Base-by-base conservation (phyloP, 2,329 filamentous ascomycete species). In the Byssothecium circinans region DNA sequence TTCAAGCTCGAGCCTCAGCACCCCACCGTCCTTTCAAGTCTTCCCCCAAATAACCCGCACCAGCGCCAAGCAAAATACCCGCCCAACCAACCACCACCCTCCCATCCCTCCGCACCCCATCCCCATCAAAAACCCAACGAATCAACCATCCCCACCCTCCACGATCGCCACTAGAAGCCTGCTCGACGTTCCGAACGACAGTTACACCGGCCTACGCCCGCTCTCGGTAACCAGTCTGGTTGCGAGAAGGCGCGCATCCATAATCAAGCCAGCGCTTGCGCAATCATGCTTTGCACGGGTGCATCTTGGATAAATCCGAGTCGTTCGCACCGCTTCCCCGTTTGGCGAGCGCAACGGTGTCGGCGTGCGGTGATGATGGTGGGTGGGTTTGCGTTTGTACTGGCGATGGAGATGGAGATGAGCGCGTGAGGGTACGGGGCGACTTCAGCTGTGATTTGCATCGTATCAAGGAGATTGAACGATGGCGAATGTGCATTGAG, bases 21-120 rank as follows among this genome's bases (percentile, higher is more conserved):
- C n/a, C n/a, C n/a, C n/a, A n/a, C n/a, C n/a, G n/a, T n/a, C n/a
- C n/a, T n/a, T n/a, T n/a, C n/a, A n/a, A n/a, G n/a, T n/a, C n/a
- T n/a, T n/a, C n/a, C n/a, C n/a, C n/a, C n/a, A n/a, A n/a, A n/a
- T n/a, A n/a, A n/a, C n/a, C n/a, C n/a, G n/a, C n/a, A n/a, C n/a
- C n/a, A n/a, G 25, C 17, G 54, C 55, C 49, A 57, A 57, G 55
- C 34, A 7, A 47, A 52, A 52, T 58, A 58, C 55, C 53, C 51
- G 55, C 53, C 45, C 47, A 46, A 47, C 38, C 34, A 54, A 49
- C 51, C 40, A 52, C 43, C 41, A 41, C 41, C 22, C 35, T 8
- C 32, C 32, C 12, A 6, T 19, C 23, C 23, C 29, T 19, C 23
- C 15, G n/a, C 10, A 29, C 41, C 25, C 30, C 20, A 23, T 22